Evolutionary conservation across 139 green algal species (phyloP), one percentile per base, ranked within the genome.

Genomic region (Volvox reticuliferus): DNA sequence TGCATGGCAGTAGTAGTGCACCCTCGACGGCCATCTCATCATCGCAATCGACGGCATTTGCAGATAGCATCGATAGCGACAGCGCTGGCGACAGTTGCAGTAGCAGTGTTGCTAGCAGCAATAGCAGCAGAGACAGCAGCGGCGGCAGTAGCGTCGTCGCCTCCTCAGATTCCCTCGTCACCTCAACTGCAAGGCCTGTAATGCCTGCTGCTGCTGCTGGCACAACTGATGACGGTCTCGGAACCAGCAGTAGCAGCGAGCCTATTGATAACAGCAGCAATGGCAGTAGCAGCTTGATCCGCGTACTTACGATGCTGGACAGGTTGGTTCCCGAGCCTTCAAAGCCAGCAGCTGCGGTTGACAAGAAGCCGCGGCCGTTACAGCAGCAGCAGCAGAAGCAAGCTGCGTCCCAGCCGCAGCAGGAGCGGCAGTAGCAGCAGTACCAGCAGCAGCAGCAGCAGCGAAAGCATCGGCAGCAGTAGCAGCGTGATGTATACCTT

Each of bases 271-370:
- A 18, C 79, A 21, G 12, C 62, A 77, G 81, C 61, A 2, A 63
- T 32, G 61, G 16, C 81, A 36, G 62, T 33, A 77, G n/a, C 81
- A 62, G 30, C n/a, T 6, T 87, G 30, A n/a, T 9, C 3, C 81
- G 62, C 20, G 81, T 63, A 0, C 61, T 87, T n/a, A 33, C 61
- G 30, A 77, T 87, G 62, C 62, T 87, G n/a, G 81, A 87, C 16
- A 35, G 12, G n/a, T 36, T 87, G 81, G 61, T 87, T 20, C 81
- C 81, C 12, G 81, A 87, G 61, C 80, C 50, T 50, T 24, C 80
- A 16, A 87, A 87, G 81, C 61, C 81, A 14, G 36, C 1, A 35
- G 78, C 78, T 1, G 24, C 12, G 0, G 13, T 6, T 1, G 28
- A 3, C 16, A 55, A 81, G 75, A n/a, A 0, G 75, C n/a, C 3